Evolutionary conservation across 345 rosid species (phyloP).

Genomic region (Draba incana): DNA sequence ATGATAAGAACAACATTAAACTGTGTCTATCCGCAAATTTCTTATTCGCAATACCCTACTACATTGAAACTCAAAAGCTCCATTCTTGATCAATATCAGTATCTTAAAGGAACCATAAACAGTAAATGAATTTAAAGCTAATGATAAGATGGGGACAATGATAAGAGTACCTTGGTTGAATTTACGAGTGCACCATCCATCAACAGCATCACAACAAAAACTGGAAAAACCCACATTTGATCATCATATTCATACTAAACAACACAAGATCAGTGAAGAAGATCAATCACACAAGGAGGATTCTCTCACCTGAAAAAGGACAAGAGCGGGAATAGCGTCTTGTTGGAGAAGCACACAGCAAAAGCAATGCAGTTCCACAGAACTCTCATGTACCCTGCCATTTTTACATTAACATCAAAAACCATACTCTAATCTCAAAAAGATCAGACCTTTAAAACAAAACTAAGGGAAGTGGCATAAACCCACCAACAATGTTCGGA

Average conservation of each 20-base stretch:
- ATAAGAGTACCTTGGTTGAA: slow-evolving; percentile 74
- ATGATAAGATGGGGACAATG: slow-evolving; percentile 4
- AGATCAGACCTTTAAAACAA: neutral
- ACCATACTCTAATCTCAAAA: neutral
- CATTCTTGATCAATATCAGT: neutral
- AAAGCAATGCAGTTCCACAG: slow-evolving; percentile 80
- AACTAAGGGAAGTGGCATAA: neutral
- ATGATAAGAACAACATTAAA: neutral
- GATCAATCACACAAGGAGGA: neutral
- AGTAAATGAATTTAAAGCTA: neutral
- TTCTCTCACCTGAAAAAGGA: slow-evolving; percentile 68
- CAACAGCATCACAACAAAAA: slow-evolving; percentile 90
- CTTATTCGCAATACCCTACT: neutral
- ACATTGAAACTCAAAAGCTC: slow-evolving; percentile 6
- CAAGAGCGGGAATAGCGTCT: slow-evolving; percentile 68
- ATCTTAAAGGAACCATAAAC: neutral
- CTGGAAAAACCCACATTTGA: slow-evolving; percentile 49
- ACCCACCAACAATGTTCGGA: slow-evolving; percentile 85
- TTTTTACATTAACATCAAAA: neutral
- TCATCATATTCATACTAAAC: slow-evolving; percentile 7
- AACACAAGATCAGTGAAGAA: slow-evolving; percentile 2
- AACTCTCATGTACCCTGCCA: slow-evolving; percentile 75
- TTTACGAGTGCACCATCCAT: slow-evolving; percentile 97
- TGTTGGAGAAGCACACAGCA: slow-evolving; percentile 78
- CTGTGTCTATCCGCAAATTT: neutral